Percentiles rank a stretch among this genome's conserved stretches.
These are phyloP conservation scores for Posidonia oceanica DNA, from an alignment of 116 monocot genomes.

Conservation along the genomic window DNA sequence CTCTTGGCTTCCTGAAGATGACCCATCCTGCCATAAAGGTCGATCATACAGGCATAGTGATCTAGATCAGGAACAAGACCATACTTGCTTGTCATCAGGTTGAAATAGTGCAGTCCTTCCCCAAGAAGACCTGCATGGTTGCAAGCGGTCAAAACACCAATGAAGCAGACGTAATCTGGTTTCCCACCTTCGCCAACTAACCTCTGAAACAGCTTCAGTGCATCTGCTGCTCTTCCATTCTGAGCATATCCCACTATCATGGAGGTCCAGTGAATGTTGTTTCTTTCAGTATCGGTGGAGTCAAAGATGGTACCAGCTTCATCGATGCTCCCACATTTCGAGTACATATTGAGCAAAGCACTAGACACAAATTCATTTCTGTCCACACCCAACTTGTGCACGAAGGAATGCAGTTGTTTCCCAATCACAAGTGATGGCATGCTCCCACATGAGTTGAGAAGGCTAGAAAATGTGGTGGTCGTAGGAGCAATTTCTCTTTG, in stretches of 20 bases:
- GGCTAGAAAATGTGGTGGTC: conserved; percentile 35
- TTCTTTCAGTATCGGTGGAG: conserved; percentile 2
- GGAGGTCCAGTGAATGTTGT: conserved; percentile 37
- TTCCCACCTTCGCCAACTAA: conserved; percentile 18
- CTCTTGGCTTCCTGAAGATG: conserved; percentile 27
- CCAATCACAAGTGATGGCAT: conserved; percentile 25
- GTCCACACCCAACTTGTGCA: conserved; percentile 17
- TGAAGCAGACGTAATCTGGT: conserved; percentile 27
- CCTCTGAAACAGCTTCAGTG: conserved; percentile 18
- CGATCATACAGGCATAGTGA: conserved; percentile 45
- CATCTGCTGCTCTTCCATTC: conserved; percentile 34
- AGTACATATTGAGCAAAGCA: conserved; percentile 39
- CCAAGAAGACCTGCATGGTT: conserved; percentile 38
- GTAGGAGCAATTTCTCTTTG: conserved; percentile 15
- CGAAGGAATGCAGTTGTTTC: conserved; percentile 26
- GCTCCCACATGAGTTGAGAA: conserved; percentile 29
- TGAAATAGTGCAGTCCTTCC: conserved; percentile 30
- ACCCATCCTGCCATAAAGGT: conserved; percentile 29
- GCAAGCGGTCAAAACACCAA: conserved; percentile 32
- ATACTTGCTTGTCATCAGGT: conserved; percentile 22
- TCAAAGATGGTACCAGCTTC: conserved; percentile 21
- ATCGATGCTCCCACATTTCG: conserved; percentile 29
- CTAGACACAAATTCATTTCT: conserved; percentile 21
- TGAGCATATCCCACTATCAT: conserved; percentile 34
- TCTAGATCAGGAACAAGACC: conserved; percentile 30